Percentiles rank a stretch among this genome's conserved stretches.
Evolutionary conservation across 2,329 filamentous ascomycete species (phyloP).

Genomic region (Metarhizium brunneum): DNA sequence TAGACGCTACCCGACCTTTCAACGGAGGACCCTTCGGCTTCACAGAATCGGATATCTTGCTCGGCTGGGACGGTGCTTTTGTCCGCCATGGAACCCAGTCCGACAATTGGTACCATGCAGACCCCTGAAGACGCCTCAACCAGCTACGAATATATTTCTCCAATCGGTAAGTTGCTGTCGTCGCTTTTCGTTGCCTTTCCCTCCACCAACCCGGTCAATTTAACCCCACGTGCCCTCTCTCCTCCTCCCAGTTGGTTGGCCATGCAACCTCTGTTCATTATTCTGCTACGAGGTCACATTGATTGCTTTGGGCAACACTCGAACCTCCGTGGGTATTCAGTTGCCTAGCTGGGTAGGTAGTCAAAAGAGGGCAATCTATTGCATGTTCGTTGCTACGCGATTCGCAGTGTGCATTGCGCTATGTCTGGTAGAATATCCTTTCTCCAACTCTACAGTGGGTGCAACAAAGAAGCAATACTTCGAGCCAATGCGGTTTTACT

Average conservation of each 20-base stretch:
- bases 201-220: not conserved
- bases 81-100: slow-evolving; percentile 27
- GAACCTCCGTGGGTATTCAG: not conserved
- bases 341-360: not conserved
- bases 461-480: not conserved
- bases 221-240: slow-evolving; percentile 33
- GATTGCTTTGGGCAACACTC: not conserved
- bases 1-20: not conserved
- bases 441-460: not conserved
- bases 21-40: not conserved
- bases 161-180: slow-evolving; percentile 41
- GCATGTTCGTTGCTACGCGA: no score
- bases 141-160: slow-evolving; percentile 36
- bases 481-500: not conserved
- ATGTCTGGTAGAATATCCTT: no score
- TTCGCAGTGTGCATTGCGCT: no score
- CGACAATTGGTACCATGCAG: slow-evolving; percentile 23
- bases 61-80: not conserved
- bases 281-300: not conserved
- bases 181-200: not conserved
- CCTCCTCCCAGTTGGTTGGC: slow-evolving; percentile 25
- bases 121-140: slow-evolving; percentile 37
- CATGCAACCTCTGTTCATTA: not conserved
- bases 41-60: not conserved
- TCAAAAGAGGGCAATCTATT: not conserved